phyloP scores from a whole-genome alignment of 116 monocot species.

The Posidonia oceanica region DNA sequence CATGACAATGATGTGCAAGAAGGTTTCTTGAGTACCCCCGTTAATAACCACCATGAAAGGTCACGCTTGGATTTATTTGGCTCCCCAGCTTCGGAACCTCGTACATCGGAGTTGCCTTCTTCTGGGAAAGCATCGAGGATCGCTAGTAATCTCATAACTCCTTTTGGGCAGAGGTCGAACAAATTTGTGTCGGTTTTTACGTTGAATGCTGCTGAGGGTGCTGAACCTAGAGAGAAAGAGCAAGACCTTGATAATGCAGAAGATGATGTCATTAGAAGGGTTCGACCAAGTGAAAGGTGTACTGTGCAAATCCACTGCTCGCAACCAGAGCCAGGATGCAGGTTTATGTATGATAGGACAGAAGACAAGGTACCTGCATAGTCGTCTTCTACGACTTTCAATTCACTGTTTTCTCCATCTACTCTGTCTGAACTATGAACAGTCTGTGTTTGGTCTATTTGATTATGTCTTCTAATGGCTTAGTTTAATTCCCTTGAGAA shows the following conservation, averaged over 20 bases:
- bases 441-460: not conserved
- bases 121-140: constrained; percentile 23
- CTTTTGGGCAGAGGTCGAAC: constrained; percentile 71
- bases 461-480: not conserved
- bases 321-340: constrained; percentile 59
- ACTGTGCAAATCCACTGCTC: constrained; percentile 47
- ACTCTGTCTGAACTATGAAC: too few species aligned
- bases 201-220: constrained; percentile 22
- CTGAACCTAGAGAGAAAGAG: constrained; percentile 3
- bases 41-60: constrained; percentile 20
- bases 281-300: constrained; percentile 63
- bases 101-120: constrained; percentile 36
- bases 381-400: not conserved
- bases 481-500: constrained; percentile 81
- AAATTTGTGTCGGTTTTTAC: constrained; percentile 62
- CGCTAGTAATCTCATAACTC: constrained; percentile 39
- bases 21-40: constrained; percentile 30
- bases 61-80: constrained; percentile 19
- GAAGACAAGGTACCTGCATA: constrained; percentile 53
- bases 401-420: not conserved
- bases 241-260: constrained; percentile 29
- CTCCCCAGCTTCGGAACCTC: constrained; percentile 16
- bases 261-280: constrained; percentile 79
- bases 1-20: constrained; percentile 32
- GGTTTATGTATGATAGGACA: constrained; percentile 82